A percentile compares a stretch with the other conserved stretches of the same genome.
Conservation (phyloP, 2,329 filamentous ascomycete species). For the Phyllosticta paracitricarpa region DNA sequence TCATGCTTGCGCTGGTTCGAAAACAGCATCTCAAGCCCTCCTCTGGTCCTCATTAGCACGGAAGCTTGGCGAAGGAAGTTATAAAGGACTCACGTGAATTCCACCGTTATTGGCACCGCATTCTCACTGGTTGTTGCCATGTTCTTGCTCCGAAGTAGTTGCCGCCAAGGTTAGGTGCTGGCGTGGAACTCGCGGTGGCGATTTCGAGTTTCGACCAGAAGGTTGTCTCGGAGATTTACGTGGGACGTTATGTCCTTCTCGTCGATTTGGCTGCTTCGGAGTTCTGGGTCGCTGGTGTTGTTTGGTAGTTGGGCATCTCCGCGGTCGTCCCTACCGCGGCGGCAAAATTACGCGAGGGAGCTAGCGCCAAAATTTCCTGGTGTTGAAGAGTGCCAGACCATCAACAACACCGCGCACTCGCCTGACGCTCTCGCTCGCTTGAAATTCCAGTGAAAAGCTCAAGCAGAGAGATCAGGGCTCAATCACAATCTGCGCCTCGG, state of each 20-base stretch:
- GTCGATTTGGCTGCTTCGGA: neutral
- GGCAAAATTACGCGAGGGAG: constrained; percentile 10
- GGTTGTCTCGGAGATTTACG: too few species aligned
- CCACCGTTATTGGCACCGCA: constrained; percentile 53
- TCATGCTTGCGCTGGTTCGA: constrained; percentile 66
- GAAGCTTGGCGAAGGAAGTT: constrained; percentile 5
- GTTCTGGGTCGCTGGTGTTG: neutral
- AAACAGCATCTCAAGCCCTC: constrained; percentile 91
- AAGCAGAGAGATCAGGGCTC: too few species aligned
- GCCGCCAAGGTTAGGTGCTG: neutral
- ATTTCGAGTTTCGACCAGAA: neutral
- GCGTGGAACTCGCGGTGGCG: neutral
- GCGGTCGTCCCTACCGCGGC: neutral
- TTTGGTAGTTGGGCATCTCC: neutral
- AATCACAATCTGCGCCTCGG: neutral
- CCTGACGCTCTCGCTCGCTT: neutral
- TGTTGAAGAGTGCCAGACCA: constrained; percentile 1
- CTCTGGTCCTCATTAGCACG: constrained; percentile 43
- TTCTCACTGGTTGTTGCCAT: constrained; percentile 18
- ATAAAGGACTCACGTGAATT: constrained; percentile 53
- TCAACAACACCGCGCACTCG: neutral
- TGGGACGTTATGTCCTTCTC: neutral
- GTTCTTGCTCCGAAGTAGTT: neutral
- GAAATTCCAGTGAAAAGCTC: neutral
- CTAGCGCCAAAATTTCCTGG: constrained; percentile 9